Conservation (phyloP, 2,329 filamentous ascomycete species). For the Dactylonectria macrodidyma region DNA sequence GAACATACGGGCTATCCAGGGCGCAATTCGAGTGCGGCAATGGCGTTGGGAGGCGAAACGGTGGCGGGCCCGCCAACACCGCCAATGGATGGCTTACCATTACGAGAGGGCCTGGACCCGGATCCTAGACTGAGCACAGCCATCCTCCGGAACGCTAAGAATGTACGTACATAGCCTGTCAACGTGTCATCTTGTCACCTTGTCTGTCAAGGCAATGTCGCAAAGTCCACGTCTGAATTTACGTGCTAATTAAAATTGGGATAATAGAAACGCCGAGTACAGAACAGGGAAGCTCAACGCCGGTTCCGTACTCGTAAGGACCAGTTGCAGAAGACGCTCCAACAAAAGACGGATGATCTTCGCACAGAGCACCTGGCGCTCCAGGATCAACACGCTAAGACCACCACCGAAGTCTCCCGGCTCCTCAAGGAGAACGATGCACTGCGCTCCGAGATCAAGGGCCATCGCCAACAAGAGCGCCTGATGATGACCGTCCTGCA, state of each 20-base stretch:
- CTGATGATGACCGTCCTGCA: conserved; percentile 19
- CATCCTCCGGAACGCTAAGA: conserved; percentile 12
- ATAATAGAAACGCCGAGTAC: conserved; percentile 22
- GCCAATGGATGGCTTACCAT: conserved; percentile 1
- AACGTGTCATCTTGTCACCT: too few species aligned
- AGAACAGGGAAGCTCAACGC: conserved; percentile 28
- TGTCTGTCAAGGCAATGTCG: neutral
- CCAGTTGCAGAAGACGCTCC: conserved; percentile 19
- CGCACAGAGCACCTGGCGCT: conserved; percentile 20
- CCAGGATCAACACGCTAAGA: conserved; percentile 16
- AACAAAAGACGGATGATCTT: conserved; percentile 16
- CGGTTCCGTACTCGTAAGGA: conserved; percentile 29
- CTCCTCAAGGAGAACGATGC: conserved; percentile 26
- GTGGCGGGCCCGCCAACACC: conserved; percentile 5
- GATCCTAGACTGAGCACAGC: conserved; percentile 4
- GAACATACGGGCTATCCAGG: conserved; percentile 7
- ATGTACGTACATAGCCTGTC: neutral
- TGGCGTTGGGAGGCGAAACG: neutral
- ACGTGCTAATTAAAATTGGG: conserved; percentile 6
- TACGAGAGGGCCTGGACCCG: neutral
- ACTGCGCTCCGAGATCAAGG: conserved; percentile 28
- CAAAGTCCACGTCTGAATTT: neutral
- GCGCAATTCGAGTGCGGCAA: neutral
- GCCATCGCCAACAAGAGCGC: conserved; percentile 21
- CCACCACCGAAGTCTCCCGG: conserved; percentile 10